Evolutionary conservation across 768 basidiomycete genomes (phyloP).

Genomic region (Tylopilus intermedius): DNA sequence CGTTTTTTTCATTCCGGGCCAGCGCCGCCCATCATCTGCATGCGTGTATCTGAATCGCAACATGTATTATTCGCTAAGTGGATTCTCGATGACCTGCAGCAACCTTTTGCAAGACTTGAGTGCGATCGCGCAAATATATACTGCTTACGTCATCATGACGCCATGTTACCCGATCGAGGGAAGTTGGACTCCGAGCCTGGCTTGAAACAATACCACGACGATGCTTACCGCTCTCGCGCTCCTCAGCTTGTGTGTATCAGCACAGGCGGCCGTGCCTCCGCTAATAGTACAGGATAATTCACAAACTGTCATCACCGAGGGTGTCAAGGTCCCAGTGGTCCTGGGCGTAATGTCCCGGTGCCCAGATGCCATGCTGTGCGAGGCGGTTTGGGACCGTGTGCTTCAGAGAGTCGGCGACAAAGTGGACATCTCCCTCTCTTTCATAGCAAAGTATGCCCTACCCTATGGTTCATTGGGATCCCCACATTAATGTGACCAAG

Average conservation of each 20-base stretch:
- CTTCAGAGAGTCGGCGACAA: slow-evolving; percentile 56
- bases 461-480: slow-evolving; percentile 2
- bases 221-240: slow-evolving; percentile 18
- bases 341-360: slow-evolving; percentile 68
- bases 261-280: slow-evolving; percentile 13
- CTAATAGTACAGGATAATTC: slow-evolving; percentile 21
- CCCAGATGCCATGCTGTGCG: slow-evolving; percentile 81
- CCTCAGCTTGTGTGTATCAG: slow-evolving; percentile 12
- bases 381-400: slow-evolving; percentile 70
- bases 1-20: slow-evolving; percentile 26
- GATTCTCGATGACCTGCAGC: slow-evolving; percentile 3
- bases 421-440: slow-evolving; percentile 64
- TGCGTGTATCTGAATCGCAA: slow-evolving; percentile 13
- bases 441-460: slow-evolving; percentile 63
- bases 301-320: slow-evolving; percentile 9
- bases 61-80: slow-evolving; percentile 7
- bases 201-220: slow-evolving; percentile 13
- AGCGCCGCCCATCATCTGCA: slow-evolving; percentile 11
- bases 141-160: slow-evolving; percentile 28
- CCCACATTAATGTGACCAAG: slow-evolving; percentile 34
- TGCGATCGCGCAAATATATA: neutral
- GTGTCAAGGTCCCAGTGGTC: slow-evolving; percentile 45
- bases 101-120: neutral
- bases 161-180: slow-evolving; percentile 7
- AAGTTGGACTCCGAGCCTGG: neutral